Evolutionary conservation across 2,329 filamentous ascomycete genomes (phyloP), one percentile per base, ranked within the genome.

Genomic region (Penicillium sclerotiorum): DNA sequence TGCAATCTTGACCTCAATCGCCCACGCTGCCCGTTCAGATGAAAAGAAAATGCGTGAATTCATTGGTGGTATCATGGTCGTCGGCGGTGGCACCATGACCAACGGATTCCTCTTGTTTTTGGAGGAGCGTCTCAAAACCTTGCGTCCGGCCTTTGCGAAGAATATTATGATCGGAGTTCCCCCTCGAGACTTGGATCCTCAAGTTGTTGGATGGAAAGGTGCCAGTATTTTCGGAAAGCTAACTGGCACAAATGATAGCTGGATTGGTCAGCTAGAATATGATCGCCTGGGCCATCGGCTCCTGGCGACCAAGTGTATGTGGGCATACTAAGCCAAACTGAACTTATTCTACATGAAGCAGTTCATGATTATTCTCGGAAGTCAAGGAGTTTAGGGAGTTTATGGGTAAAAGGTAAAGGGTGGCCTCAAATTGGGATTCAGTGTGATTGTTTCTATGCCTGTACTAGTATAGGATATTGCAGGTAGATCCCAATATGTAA

Each of bases 201-300:
- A 96, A 73, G 92, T 97, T n/a, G 88, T 97, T 45, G 86, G 87
- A 8, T 99, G 94, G 94, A 99, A 99, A 80, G 94, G 94, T 4
- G 94, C 90, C 1, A 96, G 91, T 67, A 92, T 99, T 13, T 99
- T 96, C 77, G 92, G 90, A 2, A 91, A 95, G 74, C 76, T 97
- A 60, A 83, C 86, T 52, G 77, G 77, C 38, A 92, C 90, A 13
- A 97, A 97, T 73, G 94, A 99, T 70, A 94, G 88, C 63, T 99
- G 94, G 94, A 90, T 97, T 65, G 88, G 87, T 12, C 83, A 84
- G 39, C 79, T 87, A 62, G 93, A 97, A 77, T 96, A 93, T 72
- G 91, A 96, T 74, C 83, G 90, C 51, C 69, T 96, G 46, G 93
- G 92, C 3, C 81, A 85, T 52, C 82, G 94, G 64, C 81, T 93